These are phyloP conservation scores for Climacium dendroides DNA, from an alignment of 225 moss, liverwort and hornwort genomes.

Conservation along the genomic window DNA sequence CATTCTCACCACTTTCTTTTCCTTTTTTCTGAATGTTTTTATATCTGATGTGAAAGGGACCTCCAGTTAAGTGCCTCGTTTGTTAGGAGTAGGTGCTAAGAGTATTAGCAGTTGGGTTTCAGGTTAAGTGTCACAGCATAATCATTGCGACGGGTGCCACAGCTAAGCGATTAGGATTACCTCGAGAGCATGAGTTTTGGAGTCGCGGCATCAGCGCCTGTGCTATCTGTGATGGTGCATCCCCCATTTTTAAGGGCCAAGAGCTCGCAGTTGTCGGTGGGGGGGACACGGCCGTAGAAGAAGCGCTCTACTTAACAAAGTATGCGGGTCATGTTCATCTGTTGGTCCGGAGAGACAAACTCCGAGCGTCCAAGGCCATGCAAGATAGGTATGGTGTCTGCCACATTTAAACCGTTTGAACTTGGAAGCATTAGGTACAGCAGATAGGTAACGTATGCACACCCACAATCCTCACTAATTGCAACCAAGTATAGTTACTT, in stretches of 20 bases:
- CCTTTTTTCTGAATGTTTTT: neutral
- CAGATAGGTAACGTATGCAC: neutral
- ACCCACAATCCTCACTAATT: neutral
- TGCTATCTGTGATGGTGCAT: constrained; percentile 94
- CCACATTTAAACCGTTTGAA: neutral
- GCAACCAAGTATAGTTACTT: neutral
- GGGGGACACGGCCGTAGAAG: constrained; percentile 87
- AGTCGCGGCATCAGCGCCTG: constrained; percentile 90
- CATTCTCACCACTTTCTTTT: neutral
- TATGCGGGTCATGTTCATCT: constrained; percentile 92
- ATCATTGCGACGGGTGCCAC: constrained; percentile 95
- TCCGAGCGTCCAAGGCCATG: constrained; percentile 95
- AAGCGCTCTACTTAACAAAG: constrained; percentile 81
- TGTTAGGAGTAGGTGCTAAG: constrained; percentile 10
- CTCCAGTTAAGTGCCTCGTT: neutral
- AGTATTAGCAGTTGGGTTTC: constrained; percentile 23
- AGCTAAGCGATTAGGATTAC: constrained; percentile 77
- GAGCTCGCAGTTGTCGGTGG: constrained; percentile 95
- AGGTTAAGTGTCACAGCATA: constrained; percentile 92
- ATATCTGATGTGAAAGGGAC: neutral
- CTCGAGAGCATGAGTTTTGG: constrained; percentile 92
- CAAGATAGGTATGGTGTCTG: constrained; percentile 60
- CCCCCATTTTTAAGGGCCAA: constrained; percentile 82
- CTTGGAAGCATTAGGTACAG: neutral
- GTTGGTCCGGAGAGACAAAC: constrained; percentile 63